A percentile compares a stretch with the other conserved stretches of the same genome.
These are phyloP conservation scores for Cicer arietinum DNA, from an alignment of 306 rosid species.

Conservation along the genomic window DNA sequence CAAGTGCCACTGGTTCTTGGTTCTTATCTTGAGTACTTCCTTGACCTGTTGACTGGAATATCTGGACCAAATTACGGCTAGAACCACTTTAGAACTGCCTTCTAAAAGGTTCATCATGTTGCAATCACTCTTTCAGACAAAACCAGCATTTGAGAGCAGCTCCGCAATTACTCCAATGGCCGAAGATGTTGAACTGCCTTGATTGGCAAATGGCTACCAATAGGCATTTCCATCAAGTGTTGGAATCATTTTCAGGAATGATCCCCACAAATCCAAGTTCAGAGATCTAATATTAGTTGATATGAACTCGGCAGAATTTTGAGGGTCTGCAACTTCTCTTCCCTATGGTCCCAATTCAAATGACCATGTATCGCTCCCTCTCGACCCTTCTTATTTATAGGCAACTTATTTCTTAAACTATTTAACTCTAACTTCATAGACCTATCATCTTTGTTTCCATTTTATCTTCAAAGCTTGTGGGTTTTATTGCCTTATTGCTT, in stretches of 20 bases:
- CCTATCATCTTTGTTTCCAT: slow-evolving; percentile 19
- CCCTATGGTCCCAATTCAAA: neutral
- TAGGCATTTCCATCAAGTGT: neutral
- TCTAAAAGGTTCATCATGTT: neutral
- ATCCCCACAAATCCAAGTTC: neutral
- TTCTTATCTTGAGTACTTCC: neutral
- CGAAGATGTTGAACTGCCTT: no score
- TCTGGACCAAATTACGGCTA: neutral
- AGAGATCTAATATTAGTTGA: neutral
- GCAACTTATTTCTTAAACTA: neutral
- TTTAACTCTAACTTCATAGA: neutral
- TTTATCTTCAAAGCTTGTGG: slow-evolving; percentile 10
- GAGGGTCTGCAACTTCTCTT: neutral
- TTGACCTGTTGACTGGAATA: neutral
- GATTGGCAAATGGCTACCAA: no score
- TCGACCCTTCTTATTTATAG: neutral
- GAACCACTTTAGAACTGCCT: neutral
- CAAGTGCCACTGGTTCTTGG: neutral
- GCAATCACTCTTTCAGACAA: no score
- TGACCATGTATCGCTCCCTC: neutral
- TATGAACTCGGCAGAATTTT: neutral
- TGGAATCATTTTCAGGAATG: neutral
- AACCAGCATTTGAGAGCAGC: no score
- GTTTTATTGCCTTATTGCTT: slow-evolving; percentile 7
- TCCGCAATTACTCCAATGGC: no score